Evolutionary conservation across 208 protist species (phyloP), one percentile per base, ranked within the genome.

Genomic region (Vickermania ingenoplastis): DNA sequence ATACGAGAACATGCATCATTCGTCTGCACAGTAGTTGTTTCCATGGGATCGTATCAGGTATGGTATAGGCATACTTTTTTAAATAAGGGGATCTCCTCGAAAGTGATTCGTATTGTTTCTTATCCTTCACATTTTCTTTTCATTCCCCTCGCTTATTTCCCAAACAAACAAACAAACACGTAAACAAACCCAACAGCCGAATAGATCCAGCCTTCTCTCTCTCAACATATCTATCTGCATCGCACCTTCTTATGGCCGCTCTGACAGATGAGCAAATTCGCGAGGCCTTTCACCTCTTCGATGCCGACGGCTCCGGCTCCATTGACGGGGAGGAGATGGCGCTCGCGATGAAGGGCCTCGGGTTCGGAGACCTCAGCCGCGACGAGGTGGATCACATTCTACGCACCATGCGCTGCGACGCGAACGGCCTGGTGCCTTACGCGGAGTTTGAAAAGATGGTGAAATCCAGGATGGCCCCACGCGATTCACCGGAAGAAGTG

Each of bases 281-380:
- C 13, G 95, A 99, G 82, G 96, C 96, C 14, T 99, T 99, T 69
- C 96, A 98, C 52, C 90, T 99, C n/a, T 98, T 98, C 57, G 96
- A 99, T 70, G 86, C 86, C 4, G 94, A 99, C 66, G 91, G 96
- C 53, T 85, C 82, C 24, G 96, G 96, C 4, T 65, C 76, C 2
- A 97, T 98, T 60, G 88, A 97, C 45, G 86, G 77, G 29, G 89
- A 98, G 66, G 89, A 97, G 71, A 91, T 97, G 76, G 92, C 94
- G 26, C 69, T 97, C n/a, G 89, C 92, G 11, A 96, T 97, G 93
- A 94, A 95, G 65, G 89, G 89, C 2, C 87, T 98, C 2, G 96
- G 96, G 48, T 97, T 98, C 60, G 88, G 86, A 41, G 94, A 98
- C 57, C 65, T 92, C 21, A 83, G 93, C 13, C 86, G 91, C 2